Evolutionary conservation across 1,139 yeast species (phyloP), one percentile per base, ranked within the genome.

Genomic region (Yamadazyma jaroonii): DNA sequence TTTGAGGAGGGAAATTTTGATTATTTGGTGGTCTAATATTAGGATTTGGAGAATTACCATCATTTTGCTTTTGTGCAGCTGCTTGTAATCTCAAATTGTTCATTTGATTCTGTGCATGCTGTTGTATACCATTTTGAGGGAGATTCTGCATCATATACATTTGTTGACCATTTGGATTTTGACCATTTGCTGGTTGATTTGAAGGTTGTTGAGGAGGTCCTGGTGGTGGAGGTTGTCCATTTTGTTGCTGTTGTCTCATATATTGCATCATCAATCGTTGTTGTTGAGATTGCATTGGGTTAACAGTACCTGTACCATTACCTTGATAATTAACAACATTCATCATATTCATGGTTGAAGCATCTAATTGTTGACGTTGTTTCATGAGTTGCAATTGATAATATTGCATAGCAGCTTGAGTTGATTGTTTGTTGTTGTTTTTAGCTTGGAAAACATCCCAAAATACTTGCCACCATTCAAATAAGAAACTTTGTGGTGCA

Each of bases 391-490:
- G 84, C 55, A 81, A 67, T 48, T 84, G 88, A 51, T 79, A 79
- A 59, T 85, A 88, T 52, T 83, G 85, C 38, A 77, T 74, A 3
- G 95, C 92, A 40, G 74, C 34, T 5, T 74, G 72, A 3, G 83
- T 70, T 10, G 83, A 79, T 5, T 36, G 31, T 15, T 78, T 79
- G 42, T 80, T 67, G 33, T 51, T 55, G 42, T 61, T 81, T 51
- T 86, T 74, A 2, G 95, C 95, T 53, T 84, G 85, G 61, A 84
- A 87, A 32, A 88, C 82, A 57, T 90, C 97, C 96, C 97, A 90
- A 56, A 89, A 90, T 24, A 89, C 81, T 64, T 81, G 89, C 97
- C 97, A 90, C 97, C 97, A 90, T 57, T 89, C 97, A 50, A 77
- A 81, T 32, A 89, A 64, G 53, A 87, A 89, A 8, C 96, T 94